phyloP scores from a whole-genome alignment of 2,329 filamentous ascomycete species.

The Beauveria varroae region DNA sequence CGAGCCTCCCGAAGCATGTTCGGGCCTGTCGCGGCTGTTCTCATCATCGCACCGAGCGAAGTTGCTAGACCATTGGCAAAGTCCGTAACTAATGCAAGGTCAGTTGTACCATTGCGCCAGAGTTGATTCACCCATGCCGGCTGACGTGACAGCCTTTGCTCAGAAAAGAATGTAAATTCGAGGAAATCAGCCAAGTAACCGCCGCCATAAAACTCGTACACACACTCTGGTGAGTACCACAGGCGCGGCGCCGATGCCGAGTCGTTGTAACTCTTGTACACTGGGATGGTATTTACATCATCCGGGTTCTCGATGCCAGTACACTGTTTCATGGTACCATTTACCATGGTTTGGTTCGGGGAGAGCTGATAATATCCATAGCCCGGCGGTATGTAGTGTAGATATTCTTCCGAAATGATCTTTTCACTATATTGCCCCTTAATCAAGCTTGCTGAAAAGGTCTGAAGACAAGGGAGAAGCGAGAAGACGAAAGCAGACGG shows the following conservation, averaged over 20 bases:
- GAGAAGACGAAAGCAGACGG: neutral
- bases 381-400: neutral
- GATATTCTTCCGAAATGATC: neutral
- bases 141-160: no score
- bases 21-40: neutral
- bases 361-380: neutral
- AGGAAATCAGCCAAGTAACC: neutral
- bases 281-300: neutral
- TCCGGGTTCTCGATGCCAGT: neutral
- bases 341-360: neutral
- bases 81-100: neutral
- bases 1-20: conserved; percentile 1
- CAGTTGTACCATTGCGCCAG: neutral
- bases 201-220: neutral
- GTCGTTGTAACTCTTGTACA: neutral
- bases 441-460: neutral
- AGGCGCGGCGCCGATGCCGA: neutral
- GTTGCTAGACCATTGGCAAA: neutral
- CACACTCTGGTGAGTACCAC: neutral
- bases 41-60: neutral
- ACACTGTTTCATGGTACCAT: neutral
- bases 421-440: neutral
- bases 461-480: neutral
- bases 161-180: neutral
- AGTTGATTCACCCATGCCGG: neutral